These are phyloP conservation scores for Penicillium daleae DNA, from an alignment of 495 filamentous ascomycete genomes.

Conservation along the genomic window DNA sequence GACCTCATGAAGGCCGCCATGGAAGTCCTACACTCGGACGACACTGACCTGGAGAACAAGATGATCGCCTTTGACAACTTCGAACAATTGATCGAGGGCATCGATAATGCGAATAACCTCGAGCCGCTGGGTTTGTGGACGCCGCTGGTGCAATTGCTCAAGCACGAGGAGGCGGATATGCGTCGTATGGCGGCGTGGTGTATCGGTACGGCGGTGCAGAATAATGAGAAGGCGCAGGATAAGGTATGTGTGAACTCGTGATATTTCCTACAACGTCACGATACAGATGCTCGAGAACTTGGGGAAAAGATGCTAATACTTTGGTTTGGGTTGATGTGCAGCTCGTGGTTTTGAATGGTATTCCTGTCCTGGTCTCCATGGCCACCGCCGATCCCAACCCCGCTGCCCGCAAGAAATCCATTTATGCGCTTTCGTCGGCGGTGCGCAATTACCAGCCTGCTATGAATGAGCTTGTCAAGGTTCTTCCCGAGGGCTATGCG, in stretches of 20 bases:
- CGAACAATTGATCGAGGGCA: slow-evolving; percentile 84
- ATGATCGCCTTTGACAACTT: slow-evolving; percentile 94
- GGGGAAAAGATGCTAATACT: slow-evolving; percentile 27
- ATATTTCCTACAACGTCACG: too few species aligned
- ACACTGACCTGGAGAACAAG: slow-evolving; percentile 73
- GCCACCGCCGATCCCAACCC: slow-evolving; percentile 62
- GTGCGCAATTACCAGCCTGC: slow-evolving; percentile 86
- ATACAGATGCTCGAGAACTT: neutral
- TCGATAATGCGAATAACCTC: slow-evolving; percentile 96
- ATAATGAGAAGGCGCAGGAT: slow-evolving; percentile 84
- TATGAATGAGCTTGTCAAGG: slow-evolving; percentile 63
- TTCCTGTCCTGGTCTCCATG: slow-evolving; percentile 69
- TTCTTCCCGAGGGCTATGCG: slow-evolving; percentile 63
- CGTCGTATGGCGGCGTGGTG: slow-evolving; percentile 89
- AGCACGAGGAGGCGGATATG: slow-evolving; percentile 69
- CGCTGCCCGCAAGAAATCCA: slow-evolving; percentile 79
- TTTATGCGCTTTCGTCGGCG: slow-evolving; percentile 82
- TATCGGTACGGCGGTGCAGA: slow-evolving; percentile 91
- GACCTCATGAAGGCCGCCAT: slow-evolving; percentile 87
- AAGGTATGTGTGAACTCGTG: too few species aligned
- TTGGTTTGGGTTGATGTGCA: slow-evolving; percentile 19
- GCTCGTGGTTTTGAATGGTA: slow-evolving; percentile 70
- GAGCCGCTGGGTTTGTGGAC: slow-evolving; percentile 77
- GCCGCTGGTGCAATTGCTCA: slow-evolving; percentile 70
- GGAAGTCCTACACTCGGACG: slow-evolving; percentile 64